Evolutionary conservation across 2,329 filamentous ascomycete genomes (phyloP), one percentile per base, ranked within the genome.

Genomic region (Fusarium proliferatum): DNA sequence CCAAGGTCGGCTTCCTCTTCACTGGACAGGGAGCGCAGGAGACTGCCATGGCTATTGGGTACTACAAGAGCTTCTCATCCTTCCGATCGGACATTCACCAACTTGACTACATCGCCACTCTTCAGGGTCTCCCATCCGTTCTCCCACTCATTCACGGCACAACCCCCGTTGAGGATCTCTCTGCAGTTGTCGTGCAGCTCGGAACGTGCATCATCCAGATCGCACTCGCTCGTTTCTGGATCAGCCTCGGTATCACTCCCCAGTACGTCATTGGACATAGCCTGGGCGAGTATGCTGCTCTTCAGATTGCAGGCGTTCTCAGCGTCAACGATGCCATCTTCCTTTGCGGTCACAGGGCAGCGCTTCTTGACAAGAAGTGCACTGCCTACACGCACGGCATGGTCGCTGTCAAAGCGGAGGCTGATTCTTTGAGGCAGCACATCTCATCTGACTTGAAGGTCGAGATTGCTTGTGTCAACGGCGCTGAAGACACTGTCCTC

Each of bases 401-500:
- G 61, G 43, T 64, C 13, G 75, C 75, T 17, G 57, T 76, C 17
- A 75, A 75, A 15, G 71, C 68, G 9, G 46, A 67, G 0, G 16
- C 53, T 3, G 60, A 67, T 3, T 36, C 53, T 2, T 38, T 77
- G 10, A 30, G 13, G 5, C 61, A 49, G 2, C 48, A 55, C 1
- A 26, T 77, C 3, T 55, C 70, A 1, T n/a, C 52, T 13, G 82
- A 82, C 72, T 85, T 80, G 69, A 83, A 81, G 2, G 81, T 86
- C 57, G 87, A 88, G 43, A 76, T 89, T 38, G 92, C 94, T 21
- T 96, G 94, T 83, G 88, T 94, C 79, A 97, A 97, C 75, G 90
- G 92, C 0, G 90, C 91, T 0, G 86, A 89, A 57, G 93, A 94
- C 79, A 95, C 91, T 15, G 94, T 96, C 4, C 85, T 96, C n/a